These are phyloP conservation scores for Trichocladium antarcticum DNA, from an alignment of 495 filamentous ascomycete species.

Conservation along the genomic window DNA sequence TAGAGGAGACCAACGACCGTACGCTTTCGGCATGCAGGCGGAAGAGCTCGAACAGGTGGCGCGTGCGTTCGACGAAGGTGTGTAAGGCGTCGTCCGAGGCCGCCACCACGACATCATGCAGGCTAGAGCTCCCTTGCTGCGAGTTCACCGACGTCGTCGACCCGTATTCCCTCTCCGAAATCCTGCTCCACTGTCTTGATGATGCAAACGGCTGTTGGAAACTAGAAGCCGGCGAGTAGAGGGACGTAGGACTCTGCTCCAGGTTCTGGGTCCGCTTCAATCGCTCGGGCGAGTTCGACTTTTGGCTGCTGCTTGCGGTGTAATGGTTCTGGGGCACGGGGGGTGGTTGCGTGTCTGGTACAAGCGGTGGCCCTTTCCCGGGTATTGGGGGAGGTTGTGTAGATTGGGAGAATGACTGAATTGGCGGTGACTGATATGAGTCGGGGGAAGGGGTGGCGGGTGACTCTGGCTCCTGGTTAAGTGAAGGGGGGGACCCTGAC, in stretches of 20 bases:
- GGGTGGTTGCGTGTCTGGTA: constrained; percentile 7
- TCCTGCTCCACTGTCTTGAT: constrained; percentile 17
- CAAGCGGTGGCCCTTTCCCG: background rate
- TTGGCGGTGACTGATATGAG: constrained; percentile 4
- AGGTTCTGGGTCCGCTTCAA: constrained; percentile 8
- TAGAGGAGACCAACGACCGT: constrained; percentile 49
- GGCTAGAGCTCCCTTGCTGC: constrained; percentile 8
- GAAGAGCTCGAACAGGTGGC: constrained; percentile 58
- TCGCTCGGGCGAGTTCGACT: constrained; percentile 14
- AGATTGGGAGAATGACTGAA: background rate
- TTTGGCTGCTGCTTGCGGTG: constrained; percentile 5
- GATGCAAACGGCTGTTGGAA: constrained; percentile 19
- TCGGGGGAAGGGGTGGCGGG: constrained; percentile 20
- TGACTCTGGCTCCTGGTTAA: constrained; percentile 6
- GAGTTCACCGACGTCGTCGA: background rate
- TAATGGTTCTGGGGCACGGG: constrained; percentile 7
- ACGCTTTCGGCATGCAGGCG: constrained; percentile 57
- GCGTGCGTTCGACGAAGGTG: constrained; percentile 55
- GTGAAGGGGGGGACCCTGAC: constrained; percentile 13
- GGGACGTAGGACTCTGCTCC: constrained; percentile 22
- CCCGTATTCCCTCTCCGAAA: constrained; percentile 17
- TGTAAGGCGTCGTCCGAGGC: constrained; percentile 52
- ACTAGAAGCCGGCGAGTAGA: constrained; percentile 19
- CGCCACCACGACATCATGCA: constrained; percentile 30
- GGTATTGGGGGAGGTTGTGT: constrained; percentile 1